Conservation (phyloP, 345 rosid genomes). For the Eucalyptus urophylla region DNA sequence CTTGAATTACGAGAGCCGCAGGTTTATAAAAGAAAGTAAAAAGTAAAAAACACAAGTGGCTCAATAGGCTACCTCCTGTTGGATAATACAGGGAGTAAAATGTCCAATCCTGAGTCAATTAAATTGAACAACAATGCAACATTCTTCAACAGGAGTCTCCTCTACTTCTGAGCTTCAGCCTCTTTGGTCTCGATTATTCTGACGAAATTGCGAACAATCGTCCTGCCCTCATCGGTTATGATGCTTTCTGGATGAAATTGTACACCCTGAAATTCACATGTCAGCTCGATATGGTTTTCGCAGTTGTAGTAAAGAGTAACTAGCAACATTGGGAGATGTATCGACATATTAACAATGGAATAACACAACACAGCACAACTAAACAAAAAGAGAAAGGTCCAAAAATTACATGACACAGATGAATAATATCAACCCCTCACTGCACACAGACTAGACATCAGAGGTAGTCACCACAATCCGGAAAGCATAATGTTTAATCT, state of each 20-base stretch:
- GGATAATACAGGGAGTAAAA: neutral
- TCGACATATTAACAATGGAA: neutral
- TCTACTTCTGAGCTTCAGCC: constrained; percentile 31
- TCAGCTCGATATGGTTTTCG: neutral
- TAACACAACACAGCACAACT: neutral
- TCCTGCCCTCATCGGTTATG: constrained; percentile 70
- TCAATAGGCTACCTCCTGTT: neutral
- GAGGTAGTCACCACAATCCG: neutral
- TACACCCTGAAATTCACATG: constrained; percentile 54
- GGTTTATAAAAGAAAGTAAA: neutral
- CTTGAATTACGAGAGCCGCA: neutral
- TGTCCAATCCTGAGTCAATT: neutral
- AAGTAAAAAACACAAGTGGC: neutral
- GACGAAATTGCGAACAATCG: constrained; percentile 65
- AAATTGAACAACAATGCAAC: neutral
- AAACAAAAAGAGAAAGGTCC: neutral
- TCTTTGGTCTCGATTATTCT: constrained; percentile 41
- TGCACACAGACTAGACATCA: neutral
- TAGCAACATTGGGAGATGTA: neutral
- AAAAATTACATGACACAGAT: neutral
- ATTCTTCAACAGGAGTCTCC: neutral
- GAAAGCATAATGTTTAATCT: neutral
- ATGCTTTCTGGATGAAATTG: constrained; percentile 99
- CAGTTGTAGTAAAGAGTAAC: neutral
- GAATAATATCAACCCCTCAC: neutral